These are phyloP conservation scores for Wickerhamiella musiphila DNA, from an alignment of 805 yeast genomes.

Conservation along the genomic window DNA sequence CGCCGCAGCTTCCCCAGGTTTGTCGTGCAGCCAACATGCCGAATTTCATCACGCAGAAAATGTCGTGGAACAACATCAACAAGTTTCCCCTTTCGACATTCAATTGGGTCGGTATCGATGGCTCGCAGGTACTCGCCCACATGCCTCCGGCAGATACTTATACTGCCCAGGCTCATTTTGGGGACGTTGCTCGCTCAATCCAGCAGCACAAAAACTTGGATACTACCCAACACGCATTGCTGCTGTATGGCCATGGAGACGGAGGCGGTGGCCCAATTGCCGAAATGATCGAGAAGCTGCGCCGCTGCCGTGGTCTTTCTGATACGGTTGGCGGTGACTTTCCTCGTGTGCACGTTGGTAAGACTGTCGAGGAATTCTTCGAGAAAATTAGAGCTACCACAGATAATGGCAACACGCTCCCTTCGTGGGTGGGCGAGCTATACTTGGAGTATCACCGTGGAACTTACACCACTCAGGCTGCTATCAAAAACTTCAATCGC, in stretches of 20 bases:
- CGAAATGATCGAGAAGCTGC: constrained; percentile 80
- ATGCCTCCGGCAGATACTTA: constrained; percentile 98
- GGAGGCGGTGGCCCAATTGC: constrained; percentile 98
- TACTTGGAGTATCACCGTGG: constrained; percentile 94
- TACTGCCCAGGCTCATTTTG: constrained; percentile 83
- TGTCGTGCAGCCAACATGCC: constrained; percentile 76
- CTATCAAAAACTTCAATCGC: constrained; percentile 67
- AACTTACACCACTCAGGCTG: constrained; percentile 88
- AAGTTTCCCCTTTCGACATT: constrained; percentile 78
- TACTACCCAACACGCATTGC: constrained; percentile 60
- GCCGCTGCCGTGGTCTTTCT: constrained; percentile 78
- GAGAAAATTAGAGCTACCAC: constrained; percentile 46
- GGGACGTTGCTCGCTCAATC: constrained; percentile 72
- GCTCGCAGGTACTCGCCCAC: constrained; percentile 82
- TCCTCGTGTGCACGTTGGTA: constrained; percentile 68
- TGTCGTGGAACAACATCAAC: constrained; percentile 93
- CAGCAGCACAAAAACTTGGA: constrained; percentile 71
- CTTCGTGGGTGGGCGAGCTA: constrained; percentile 85
- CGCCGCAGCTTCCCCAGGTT: constrained; percentile 87
- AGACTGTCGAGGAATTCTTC: constrained; percentile 66
- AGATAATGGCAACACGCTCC: constrained; percentile 46
- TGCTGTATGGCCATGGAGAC: constrained; percentile 86
- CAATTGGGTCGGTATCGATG: constrained; percentile 91
- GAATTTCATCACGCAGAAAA: constrained; percentile 77
- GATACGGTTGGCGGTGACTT: constrained; percentile 51